Base-by-base conservation (phyloP, 352 stramenopile species). In the Globisporangium iwayamae region DNA sequence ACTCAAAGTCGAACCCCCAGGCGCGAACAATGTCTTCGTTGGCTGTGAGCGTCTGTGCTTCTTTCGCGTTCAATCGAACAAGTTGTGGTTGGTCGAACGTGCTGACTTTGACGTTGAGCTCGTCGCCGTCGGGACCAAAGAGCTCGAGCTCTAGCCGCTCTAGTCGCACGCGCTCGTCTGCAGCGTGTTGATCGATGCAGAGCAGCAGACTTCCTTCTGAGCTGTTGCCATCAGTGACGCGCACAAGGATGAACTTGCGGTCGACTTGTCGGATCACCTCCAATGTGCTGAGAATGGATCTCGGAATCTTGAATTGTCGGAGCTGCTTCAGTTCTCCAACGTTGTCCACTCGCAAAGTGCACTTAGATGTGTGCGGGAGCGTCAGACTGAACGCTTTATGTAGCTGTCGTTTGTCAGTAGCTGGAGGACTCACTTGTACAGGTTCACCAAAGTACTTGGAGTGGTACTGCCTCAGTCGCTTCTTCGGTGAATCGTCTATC, bases 131-230 rank as follows among this genome's bases (percentile, higher is more conserved):
- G 11, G 56, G 41, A 45, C 82, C 77, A 72, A 94, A 93, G 52
- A 92, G 66, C 18, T 79, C 64, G 0, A 69, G 57, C 53, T 98
- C 92, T 2, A 98, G 64, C 5, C 81, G 78, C 62, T 98, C 92
- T 7, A 98, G 71, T 5, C 77, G 78, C 6, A 98, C 74, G 4
- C 92, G 80, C 54, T 98, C 92, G 54, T 98, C 90, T 28, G 90
- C 92, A 38, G 92, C 92, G 59, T 98, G 92, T 61, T 98, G 92
- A 30, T 98, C 92, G 22, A 98, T 89, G 20, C 87, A 95, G 48
- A 95, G 46, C 4, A 93, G 55, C 34, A 94, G 50, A 11, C 60
- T 74, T 2, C 67, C 69, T 55, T 30, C 18, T 30, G 41, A 20
- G 36, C 63, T 63, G 22, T 69, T 73, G 20, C 59, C 60, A 13